These are phyloP conservation scores for Amanita jacksonii DNA, from an alignment of 768 basidiomycete genomes.

Conservation along the genomic window DNA sequence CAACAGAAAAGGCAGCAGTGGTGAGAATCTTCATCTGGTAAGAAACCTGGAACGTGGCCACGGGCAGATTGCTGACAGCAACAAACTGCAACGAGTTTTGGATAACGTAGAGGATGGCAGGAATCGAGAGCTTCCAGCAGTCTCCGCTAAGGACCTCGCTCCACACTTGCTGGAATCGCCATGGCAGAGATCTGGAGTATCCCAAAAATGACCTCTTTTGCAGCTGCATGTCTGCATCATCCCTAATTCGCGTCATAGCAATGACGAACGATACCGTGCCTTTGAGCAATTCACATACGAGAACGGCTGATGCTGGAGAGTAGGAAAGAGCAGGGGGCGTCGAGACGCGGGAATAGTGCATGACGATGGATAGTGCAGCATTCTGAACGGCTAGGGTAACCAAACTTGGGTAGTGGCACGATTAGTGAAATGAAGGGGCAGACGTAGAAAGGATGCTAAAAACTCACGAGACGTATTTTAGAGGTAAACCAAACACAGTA, in stretches of 20 bases:
- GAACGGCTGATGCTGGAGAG: slow-evolving; percentile 89
- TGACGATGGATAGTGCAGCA: slow-evolving; percentile 89
- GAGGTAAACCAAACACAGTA: slow-evolving; percentile 57
- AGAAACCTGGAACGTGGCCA: slow-evolving; percentile 95
- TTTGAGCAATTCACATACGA: slow-evolving; percentile 91
- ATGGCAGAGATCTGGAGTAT: slow-evolving; percentile 34
- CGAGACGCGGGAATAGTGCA: slow-evolving; percentile 97
- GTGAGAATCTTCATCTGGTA: slow-evolving; percentile 99
- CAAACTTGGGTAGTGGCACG: slow-evolving; percentile 32
- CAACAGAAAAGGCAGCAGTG: slow-evolving; percentile 87
- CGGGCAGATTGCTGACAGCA: slow-evolving; percentile 89
- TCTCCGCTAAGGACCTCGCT: slow-evolving; percentile 80
- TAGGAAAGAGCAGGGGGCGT: slow-evolving; percentile 72
- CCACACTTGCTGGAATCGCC: slow-evolving; percentile 47
- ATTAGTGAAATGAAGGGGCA: slow-evolving; percentile 2
- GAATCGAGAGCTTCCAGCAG: slow-evolving; percentile 97
- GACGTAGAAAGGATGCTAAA: slow-evolving; percentile 4
- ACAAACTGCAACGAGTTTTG: slow-evolving; percentile 97
- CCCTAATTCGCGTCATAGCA: slow-evolving; percentile 50
- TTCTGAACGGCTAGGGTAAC: slow-evolving; percentile 92
- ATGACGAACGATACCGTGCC: slow-evolving; percentile 86
- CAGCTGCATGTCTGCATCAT: slow-evolving; percentile 30
- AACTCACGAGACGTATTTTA: slow-evolving; percentile 76
- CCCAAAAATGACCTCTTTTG: slow-evolving; percentile 31
- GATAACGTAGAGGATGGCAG: slow-evolving; percentile 90